phyloP scores from a whole-genome alignment of 257 asterid species.

The Eustoma russellianum region DNA sequence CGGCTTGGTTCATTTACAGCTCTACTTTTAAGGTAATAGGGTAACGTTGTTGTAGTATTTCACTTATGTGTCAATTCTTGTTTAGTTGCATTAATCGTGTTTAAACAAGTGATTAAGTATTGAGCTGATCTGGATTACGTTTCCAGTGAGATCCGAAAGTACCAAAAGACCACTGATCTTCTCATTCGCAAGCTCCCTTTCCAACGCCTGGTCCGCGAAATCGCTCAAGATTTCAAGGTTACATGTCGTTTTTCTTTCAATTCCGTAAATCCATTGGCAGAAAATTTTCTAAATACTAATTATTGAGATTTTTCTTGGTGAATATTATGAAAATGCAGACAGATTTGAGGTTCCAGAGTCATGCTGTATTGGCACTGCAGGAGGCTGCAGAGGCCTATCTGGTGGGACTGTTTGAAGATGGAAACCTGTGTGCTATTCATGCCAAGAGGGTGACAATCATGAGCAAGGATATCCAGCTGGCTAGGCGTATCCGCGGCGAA shows the following conservation, averaged over 20 bases:
- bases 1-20: too few species aligned
- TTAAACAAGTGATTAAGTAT: too few species aligned
- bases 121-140: too few species aligned
- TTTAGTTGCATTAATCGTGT: too few species aligned
- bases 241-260: background rate
- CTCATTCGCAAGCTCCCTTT: conserved; percentile 14
- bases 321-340: conserved; percentile 2
- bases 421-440: conserved; percentile 17
- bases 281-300: background rate
- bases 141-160: conserved; percentile 10
- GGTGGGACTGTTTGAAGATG: conserved; percentile 14
- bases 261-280: too few species aligned
- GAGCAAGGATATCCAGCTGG: conserved; percentile 18
- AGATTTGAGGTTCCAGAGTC: conserved; percentile 18
- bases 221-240: conserved; percentile 18
- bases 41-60: too few species aligned
- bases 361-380: conserved; percentile 17
- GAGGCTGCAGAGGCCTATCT: conserved; percentile 19
- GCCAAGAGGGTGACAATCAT: conserved; percentile 18
- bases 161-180: conserved; percentile 18
- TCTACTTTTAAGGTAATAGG: too few species aligned
- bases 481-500: conserved; percentile 17
- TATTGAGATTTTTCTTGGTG: background rate
- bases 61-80: too few species aligned
- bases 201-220: conserved; percentile 15